Evolutionary conservation across 2,329 filamentous ascomycete species (phyloP).

Genomic region (Calonectria multiphialidica): DNA sequence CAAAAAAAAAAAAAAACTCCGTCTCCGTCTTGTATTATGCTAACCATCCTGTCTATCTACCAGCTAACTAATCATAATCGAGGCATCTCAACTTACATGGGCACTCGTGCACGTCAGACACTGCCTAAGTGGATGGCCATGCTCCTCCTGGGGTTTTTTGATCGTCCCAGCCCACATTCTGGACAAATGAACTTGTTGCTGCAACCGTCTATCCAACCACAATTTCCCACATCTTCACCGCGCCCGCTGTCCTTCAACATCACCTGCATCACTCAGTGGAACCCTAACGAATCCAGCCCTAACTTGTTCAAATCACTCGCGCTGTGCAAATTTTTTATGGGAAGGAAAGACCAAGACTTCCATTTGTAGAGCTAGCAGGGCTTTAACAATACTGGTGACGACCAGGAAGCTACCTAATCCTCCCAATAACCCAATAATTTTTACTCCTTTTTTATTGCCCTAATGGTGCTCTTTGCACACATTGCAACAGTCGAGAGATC

Average conservation of each 20-base stretch:
- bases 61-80: not conserved
- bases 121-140: not conserved
- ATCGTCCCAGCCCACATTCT: not conserved
- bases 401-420: constrained; percentile 44
- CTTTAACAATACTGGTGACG: constrained; percentile 30
- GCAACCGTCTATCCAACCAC: not conserved
- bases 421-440: constrained; percentile 36
- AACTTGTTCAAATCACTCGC: constrained; percentile 3
- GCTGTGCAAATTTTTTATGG: constrained; percentile 18
- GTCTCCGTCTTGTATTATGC: too few relatives aligned
- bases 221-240: not conserved
- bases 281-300: not conserved
- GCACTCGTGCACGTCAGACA: too few relatives aligned
- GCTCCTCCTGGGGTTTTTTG: not conserved
- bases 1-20: too few relatives aligned
- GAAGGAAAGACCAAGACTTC: constrained; percentile 44
- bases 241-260: not conserved
- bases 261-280: not conserved
- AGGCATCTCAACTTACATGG: not conserved
- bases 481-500: constrained; percentile 30
- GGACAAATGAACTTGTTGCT: not conserved
- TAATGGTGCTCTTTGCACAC: constrained; percentile 36
- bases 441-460: constrained; percentile 39
- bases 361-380: constrained; percentile 42
- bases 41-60: not conserved